Evolutionary conservation across 345 rosid genomes (phyloP), one percentile per base, ranked within the genome.

Genomic region (Clausena lansium): DNA sequence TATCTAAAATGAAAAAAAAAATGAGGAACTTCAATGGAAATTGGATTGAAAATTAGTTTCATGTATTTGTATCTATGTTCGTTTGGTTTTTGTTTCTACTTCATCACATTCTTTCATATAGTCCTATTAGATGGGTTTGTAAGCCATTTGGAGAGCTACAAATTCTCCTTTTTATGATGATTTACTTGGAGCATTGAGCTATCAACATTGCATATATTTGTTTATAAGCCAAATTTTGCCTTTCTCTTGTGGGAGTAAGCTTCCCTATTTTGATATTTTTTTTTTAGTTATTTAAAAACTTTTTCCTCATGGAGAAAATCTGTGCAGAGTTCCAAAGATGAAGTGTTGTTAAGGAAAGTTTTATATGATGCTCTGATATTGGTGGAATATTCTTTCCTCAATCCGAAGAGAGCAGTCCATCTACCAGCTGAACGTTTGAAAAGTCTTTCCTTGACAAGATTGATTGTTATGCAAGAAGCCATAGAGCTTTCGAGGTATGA

Each of bases 331-430:
- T 78, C 89, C 39, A 83, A 82, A 78, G 81, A 87, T 66, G 89
- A 66, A 74, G 47, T 52, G 73, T 59, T 80, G 70, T 70, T 86
- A 57, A 87, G 83, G 86, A 84, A 65, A 80, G 22, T 87, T 79
- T 69, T 89, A 22, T 87, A 77, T 62, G 92, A 89, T 81, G 88
- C 87, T 62, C 75, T 77, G 66, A 38, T 87, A 57, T 75, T 86
- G 81, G 94, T 84, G 59, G 94, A 91, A 66, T 87, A 85, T 70
- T 73, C 90, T 76, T 86, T 85, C 81, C 87, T 87, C 41, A 58
- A 78, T 72, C 74, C 84, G n/a, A 76, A 78, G 33, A 73, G 70
- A 54, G 64, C 74, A 41, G 69, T 55, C 25, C 67, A 80, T 79
- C 78, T 80, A 45, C 80, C 87, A 30, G 76, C 75, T 19, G 79